These are phyloP conservation scores for Athelia sp. DNA, from an alignment of 1,284 basidiomycete genomes.

Conservation along the genomic window DNA sequence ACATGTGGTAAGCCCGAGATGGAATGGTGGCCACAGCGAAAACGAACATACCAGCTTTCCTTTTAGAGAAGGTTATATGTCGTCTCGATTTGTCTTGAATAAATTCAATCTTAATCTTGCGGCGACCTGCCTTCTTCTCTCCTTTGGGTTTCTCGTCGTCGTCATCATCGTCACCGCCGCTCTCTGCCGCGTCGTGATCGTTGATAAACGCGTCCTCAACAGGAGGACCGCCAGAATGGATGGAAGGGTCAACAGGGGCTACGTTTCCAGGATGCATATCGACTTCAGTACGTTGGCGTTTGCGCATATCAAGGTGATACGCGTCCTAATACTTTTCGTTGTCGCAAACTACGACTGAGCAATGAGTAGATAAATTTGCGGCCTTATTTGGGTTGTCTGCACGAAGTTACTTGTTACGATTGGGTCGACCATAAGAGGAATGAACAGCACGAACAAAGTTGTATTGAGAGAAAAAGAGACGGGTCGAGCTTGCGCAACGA, in stretches of 20 bases:
- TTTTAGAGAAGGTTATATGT: conserved; percentile 99
- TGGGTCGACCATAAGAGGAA: neutral
- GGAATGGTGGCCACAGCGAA: conserved; percentile 22
- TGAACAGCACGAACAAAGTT: conserved; percentile 11
- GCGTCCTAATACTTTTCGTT: conserved; percentile 6
- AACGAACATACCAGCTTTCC: conserved; percentile 85
- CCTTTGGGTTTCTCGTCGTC: conserved; percentile 72
- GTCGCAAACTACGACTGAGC: neutral
- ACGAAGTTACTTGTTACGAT: neutral
- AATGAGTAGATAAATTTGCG: neutral
- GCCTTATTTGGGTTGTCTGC: neutral
- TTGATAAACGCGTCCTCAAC: conserved; percentile 72
- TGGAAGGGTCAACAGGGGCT: conserved; percentile 35
- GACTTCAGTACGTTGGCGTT: conserved; percentile 51
- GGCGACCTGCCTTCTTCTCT: conserved; percentile 87
- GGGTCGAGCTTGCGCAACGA: neutral
- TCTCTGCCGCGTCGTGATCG: conserved; percentile 71
- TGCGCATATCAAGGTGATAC: conserved; percentile 56
- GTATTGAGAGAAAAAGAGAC: conserved; percentile 17
- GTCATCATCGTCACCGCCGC: conserved; percentile 70
- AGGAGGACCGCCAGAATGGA: conserved; percentile 30
- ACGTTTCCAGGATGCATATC: conserved; percentile 38
- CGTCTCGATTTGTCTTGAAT: conserved; percentile 98
- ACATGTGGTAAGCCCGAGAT: conserved; percentile 40
- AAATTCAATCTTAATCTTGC: conserved; percentile 99